Conservation (phyloP, 345 rosid species). For the Microcos paniculata region DNA sequence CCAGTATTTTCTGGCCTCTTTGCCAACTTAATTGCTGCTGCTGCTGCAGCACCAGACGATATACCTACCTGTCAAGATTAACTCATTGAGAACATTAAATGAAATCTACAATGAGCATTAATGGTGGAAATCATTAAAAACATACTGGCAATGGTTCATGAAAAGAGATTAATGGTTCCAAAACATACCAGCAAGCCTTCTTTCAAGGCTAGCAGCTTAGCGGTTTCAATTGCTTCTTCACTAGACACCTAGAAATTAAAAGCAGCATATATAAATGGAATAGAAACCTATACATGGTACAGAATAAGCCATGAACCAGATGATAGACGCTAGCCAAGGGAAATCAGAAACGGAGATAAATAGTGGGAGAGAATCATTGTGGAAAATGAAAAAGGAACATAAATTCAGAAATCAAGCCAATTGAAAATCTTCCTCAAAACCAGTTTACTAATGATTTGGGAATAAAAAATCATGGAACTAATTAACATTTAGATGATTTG, state of each 20-base stretch:
- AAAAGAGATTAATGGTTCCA: neutral
- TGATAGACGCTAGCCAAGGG: neutral
- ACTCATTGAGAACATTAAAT: neutral
- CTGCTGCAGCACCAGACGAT: constrained; percentile 61
- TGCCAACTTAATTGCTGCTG: constrained; percentile 49
- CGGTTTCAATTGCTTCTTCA: constrained; percentile 49
- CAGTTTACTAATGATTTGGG: neutral
- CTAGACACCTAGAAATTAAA: constrained; percentile 41
- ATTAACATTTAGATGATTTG: neutral
- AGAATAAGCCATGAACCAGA: neutral
- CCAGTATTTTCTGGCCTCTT: constrained; percentile 54
- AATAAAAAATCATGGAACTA: neutral
- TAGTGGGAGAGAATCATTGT: neutral
- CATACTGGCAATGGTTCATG: neutral
- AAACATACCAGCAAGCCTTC: constrained; percentile 50
- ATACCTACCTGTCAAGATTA: constrained; percentile 42
- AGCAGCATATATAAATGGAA: neutral
- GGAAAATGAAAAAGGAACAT: neutral
- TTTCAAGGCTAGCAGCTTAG: constrained; percentile 46
- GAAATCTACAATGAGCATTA: neutral
- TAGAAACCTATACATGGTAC: neutral
- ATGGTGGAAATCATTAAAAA: neutral
- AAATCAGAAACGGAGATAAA: neutral
- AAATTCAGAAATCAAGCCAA: neutral
- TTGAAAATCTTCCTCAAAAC: neutral